Evolutionary conservation across 768 basidiomycete genomes (phyloP), one percentile per base, ranked within the genome.

Genomic region (Ramaria rubella): DNA sequence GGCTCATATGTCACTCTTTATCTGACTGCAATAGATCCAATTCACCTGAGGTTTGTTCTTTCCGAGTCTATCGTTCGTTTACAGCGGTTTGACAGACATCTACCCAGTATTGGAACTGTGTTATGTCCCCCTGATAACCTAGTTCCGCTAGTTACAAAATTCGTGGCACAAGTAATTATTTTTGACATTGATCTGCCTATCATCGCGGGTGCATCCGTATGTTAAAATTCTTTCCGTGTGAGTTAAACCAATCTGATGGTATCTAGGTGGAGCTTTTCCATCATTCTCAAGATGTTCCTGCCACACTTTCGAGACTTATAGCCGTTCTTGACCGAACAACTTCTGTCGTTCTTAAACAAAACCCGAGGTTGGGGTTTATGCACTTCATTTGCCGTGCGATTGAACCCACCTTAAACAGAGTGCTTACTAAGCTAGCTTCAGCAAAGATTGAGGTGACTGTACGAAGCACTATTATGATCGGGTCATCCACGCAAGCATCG

Each of bases 151-250:
- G 87, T 82, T 2, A 82, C 81, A 5, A 69, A 74, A 14, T 97
- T 98, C 69, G 82, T 76, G 5, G 93, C 94, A 5, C 83, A 92
- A 59, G 85, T 99, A 62, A 88, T 99, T 56, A 81, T 96, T 4
- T 98, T 99, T 67, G 96, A 99, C 66, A 81, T 95, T 14, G 81
- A 88, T 61, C 77, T 90, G 46, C 96, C 96, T 0, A 87, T 99
- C 60, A 92, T 86, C 11, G 77, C 82, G 1, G 96, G 96, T 38
- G 78, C 91, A 61, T 85, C 90, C 40, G 94, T 94, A 68, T 60
- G 68, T 26, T 21, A 8, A 42, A 7, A n/a, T 42, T 42, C 8
- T 42, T 42, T 17, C 40, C 40, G 9, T 7, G 11, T 42, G 40
- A 17, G 7, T 42, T 42, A 2, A 4, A 21, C 23, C 23, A 21